Evolutionary conservation across 345 rosid species (phyloP), one percentile per base, ranked within the genome.

Genomic region (Syzygium aqueum): DNA sequence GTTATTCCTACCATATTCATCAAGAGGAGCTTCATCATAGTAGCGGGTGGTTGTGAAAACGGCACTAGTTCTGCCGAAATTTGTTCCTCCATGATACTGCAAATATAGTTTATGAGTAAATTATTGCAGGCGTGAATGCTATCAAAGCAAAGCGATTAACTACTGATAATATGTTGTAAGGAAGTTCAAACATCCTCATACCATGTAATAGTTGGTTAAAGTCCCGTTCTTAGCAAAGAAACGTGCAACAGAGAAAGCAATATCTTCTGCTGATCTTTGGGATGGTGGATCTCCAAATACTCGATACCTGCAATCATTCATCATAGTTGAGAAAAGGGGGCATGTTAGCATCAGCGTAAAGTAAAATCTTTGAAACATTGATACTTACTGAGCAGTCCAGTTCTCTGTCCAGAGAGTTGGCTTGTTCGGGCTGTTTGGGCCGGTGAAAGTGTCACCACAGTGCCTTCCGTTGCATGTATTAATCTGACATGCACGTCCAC

Each of bases 11-110:
- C 82, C 82, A 21, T 73, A 96, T 92, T 97, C 99, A 89, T 97
- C 99, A 59, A 97, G 94, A 49, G 99, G 99, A 82, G 98, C 98
- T 91, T 97, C 99, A 50, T 96, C 99, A 63, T 96, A 97, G 93
- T 97, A 97, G 43, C 99, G 93, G 83, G 99, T 94, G 23, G 98
- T 92, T 46, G 95, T 95, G 65, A 95, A 97, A 51, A 94, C 91
- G 16, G 99, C 93, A 53, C 93, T 90, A 40, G 99, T 96, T 90
- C 99, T 92, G 22, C 95, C 99, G 56, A 94, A 93, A 90, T 97
- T 97, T 56, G 99, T 97, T 33, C 99, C 99, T 49, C 99, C 99
- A 88, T 96, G 95, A 88, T 95, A 97, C 99, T 97, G 89, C 63
- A 86, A 33, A 91, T 77, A 84, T 15, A 85, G 37, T 73, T 33